These are phyloP conservation scores for Prunus fruticosa DNA, from an alignment of 306 rosid species.

Conservation along the genomic window DNA sequence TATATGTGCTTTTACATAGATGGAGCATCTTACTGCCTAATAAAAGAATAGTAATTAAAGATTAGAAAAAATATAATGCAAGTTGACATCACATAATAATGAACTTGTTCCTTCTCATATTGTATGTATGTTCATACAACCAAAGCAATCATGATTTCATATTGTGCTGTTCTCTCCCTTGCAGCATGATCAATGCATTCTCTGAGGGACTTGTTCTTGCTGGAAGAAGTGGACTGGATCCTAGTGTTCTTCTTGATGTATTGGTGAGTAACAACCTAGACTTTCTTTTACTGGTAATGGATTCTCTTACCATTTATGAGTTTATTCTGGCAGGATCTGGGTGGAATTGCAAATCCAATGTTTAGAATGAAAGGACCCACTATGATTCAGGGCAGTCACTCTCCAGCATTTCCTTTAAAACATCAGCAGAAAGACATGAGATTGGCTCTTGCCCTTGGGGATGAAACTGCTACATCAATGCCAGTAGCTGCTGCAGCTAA, in stretches of 20 bases:
- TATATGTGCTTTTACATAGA: too few relatives aligned
- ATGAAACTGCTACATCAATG: conserved; percentile 68
- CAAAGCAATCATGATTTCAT: background rate
- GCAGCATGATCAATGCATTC: conserved; percentile 86
- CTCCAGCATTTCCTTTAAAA: conserved; percentile 86
- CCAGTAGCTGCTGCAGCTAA: conserved; percentile 87
- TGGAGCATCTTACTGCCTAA: background rate
- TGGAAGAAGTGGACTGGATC: conserved; percentile 63
- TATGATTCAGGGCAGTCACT: conserved; percentile 56
- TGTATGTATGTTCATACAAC: background rate
- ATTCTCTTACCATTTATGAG: conserved; percentile 9
- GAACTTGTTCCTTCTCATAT: background rate
- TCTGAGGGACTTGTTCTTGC: conserved; percentile 79
- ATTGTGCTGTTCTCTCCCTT: conserved; percentile 3
- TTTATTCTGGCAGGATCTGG: conserved; percentile 58
- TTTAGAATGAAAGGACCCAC: conserved; percentile 77
- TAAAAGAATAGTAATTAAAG: background rate
- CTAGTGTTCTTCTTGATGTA: conserved; percentile 70
- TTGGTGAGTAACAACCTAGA: conserved; percentile 42
- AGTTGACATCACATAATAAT: background rate
- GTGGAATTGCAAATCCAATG: conserved; percentile 66
- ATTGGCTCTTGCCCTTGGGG: conserved; percentile 82
- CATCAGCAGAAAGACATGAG: conserved; percentile 96
- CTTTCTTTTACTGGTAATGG: conserved; percentile 10
- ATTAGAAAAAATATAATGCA: background rate